Percentiles rank a stretch among this genome's conserved stretches.
Evolutionary conservation across 2,329 filamentous ascomycete genomes (phyloP).

Genomic region (Neoarthrinium moseri): DNA sequence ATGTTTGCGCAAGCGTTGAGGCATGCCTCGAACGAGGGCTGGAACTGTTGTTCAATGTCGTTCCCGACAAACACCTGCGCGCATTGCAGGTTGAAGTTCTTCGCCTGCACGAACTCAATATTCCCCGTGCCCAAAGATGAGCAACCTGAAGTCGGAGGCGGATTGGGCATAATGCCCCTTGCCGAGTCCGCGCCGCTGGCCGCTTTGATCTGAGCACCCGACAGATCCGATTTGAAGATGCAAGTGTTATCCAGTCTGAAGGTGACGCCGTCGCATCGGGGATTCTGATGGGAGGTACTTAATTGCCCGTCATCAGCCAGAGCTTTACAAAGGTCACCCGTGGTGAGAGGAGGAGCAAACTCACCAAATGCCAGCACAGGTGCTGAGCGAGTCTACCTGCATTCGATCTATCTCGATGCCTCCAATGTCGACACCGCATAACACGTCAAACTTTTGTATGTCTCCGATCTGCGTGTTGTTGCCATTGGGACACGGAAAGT

Average conservation of each 20-base stretch:
- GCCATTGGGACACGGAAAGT: conserved; percentile 15
- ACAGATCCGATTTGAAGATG: not conserved
- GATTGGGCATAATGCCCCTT: conserved; percentile 20
- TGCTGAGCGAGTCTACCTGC: conserved; percentile 13
- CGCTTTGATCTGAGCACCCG: not conserved
- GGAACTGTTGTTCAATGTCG: conserved; percentile 26
- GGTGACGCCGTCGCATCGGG: conserved; percentile 7
- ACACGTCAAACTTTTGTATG: conserved; percentile 15
- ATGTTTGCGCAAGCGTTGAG: conserved; percentile 23
- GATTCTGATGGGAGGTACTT: not conserved
- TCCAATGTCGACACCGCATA: conserved; percentile 13
- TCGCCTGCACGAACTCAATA: conserved; percentile 15
- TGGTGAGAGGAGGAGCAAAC: not conserved
- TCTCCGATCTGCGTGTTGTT: conserved; percentile 17
- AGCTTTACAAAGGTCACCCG: too few species aligned
- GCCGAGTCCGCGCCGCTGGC: conserved; percentile 19
- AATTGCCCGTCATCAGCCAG: too few species aligned
- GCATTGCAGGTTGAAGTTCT: conserved; percentile 22
- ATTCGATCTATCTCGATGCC: conserved; percentile 15
- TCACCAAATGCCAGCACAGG: conserved; percentile 14
- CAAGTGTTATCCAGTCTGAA: conserved; percentile 11
- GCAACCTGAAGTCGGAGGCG: conserved; percentile 25
- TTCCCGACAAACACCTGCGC: conserved; percentile 24
- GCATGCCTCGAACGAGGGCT: conserved; percentile 26
- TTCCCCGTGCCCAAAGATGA: conserved; percentile 8